Conservation (phyloP, 192 early-diverging fungal species). For the Phycomyces nitens region DNA sequence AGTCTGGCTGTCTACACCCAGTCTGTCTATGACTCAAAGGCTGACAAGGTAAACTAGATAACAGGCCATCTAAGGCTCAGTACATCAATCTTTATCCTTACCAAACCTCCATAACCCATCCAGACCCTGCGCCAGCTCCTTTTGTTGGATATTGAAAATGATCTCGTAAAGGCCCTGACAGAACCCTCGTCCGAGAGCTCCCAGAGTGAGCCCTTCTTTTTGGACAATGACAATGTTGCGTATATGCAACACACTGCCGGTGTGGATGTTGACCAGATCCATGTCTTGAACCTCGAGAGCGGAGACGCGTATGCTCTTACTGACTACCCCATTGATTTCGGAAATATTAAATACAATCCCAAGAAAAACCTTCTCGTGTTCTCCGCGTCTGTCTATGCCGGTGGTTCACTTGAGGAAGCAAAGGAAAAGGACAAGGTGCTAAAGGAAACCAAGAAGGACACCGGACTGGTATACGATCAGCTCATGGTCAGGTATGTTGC, state of each 20-base stretch:
- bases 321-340: constrained; percentile 49
- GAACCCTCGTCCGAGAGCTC: constrained; percentile 29
- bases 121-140: constrained; percentile 53
- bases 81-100: constrained; percentile 33
- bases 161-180: constrained; percentile 42
- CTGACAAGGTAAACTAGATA: constrained; percentile 24
- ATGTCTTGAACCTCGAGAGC: constrained; percentile 32
- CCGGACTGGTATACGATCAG: constrained; percentile 60
- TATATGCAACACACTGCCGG: constrained; percentile 25
- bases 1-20: constrained; percentile 51
- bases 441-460: constrained; percentile 45
- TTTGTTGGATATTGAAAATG: constrained; percentile 42
- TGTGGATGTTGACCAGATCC: constrained; percentile 38
- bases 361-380: constrained; percentile 55
- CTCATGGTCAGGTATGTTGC: constrained; percentile 62
- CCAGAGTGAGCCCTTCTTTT: constrained; percentile 47
- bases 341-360: constrained; percentile 55
- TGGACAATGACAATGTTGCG: constrained; percentile 44
- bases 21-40: constrained; percentile 57
- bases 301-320: constrained; percentile 43
- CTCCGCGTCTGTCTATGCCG: constrained; percentile 62
- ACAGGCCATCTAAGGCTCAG: neutral
- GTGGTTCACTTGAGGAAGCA: constrained; percentile 50
- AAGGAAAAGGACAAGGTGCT: constrained; percentile 46
- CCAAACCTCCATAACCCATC: too few relatives aligned